phyloP scores from a whole-genome alignment of 2,329 filamentous ascomycete genomes.

The Venturia pyrina region DNA sequence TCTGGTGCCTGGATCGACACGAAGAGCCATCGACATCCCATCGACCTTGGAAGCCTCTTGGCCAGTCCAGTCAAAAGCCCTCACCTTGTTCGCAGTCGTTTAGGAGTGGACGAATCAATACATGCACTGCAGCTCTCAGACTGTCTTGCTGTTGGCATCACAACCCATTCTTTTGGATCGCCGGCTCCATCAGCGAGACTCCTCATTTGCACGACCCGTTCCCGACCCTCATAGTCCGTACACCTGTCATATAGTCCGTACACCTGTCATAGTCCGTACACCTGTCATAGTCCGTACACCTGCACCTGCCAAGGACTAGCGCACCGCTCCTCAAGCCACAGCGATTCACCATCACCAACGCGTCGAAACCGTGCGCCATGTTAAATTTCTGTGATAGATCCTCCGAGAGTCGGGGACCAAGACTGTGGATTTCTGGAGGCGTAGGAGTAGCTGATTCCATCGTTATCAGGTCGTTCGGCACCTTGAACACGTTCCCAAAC shows the following conservation, averaged over 20 bases:
- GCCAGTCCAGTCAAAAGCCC: neutral
- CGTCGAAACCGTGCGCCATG: neutral
- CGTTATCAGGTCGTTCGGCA: neutral
- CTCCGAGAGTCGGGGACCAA: no score
- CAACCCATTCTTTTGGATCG: neutral
- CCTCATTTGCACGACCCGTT: no score
- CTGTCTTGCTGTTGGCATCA: neutral
- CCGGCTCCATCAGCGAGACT: neutral
- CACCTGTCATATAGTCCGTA: neutral
- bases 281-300: no score
- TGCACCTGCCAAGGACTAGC: no score
- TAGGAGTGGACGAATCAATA: neutral
- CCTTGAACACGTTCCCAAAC: neutral
- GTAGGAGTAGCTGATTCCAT: neutral
- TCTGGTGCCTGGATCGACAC: neutral
- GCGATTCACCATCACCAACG: constrained; percentile 1
- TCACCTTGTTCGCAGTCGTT: no score
- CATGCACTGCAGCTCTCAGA: neutral
- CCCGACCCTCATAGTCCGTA: neutral
- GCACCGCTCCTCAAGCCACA: neutral
- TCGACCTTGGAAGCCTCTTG: neutral
- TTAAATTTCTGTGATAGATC: neutral
- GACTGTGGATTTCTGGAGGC: neutral
- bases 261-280: no score
- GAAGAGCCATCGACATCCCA: neutral